Conservation (phyloP, 495 filamentous ascomycete genomes). For the Penicillium silybi region DNA sequence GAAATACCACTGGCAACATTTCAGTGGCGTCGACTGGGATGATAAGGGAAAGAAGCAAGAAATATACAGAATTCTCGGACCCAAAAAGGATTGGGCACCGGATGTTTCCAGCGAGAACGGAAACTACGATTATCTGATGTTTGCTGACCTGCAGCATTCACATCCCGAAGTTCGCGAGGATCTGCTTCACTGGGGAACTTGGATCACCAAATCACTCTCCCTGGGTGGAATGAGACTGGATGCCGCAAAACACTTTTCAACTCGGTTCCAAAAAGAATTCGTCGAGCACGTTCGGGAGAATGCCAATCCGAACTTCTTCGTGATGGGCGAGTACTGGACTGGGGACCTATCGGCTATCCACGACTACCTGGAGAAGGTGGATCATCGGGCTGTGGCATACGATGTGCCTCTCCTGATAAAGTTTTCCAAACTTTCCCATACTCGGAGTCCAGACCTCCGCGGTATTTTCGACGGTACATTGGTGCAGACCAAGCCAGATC, state of each 20-base stretch:
- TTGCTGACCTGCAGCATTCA: conserved; percentile 62
- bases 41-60: conserved; percentile 51
- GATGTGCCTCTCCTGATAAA: conserved; percentile 66
- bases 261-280: conserved; percentile 59
- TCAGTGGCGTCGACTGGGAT: conserved; percentile 68
- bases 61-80: conserved; percentile 65
- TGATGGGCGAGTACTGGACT: conserved; percentile 74
- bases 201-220: conserved; percentile 56
- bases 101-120: conserved; percentile 65
- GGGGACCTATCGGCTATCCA: conserved; percentile 52
- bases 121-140: conserved; percentile 72
- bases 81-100: conserved; percentile 60
- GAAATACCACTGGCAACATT: conserved; percentile 69
- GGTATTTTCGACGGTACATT: conserved; percentile 58
- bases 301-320: conserved; percentile 53
- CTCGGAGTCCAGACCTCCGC: conserved; percentile 53
- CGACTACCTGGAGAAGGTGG: conserved; percentile 56
- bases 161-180: conserved; percentile 63
- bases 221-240: conserved; percentile 70
- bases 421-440: conserved; percentile 53
- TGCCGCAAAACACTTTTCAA: conserved; percentile 68
- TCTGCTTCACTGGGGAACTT: conserved; percentile 62
- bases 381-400: conserved; percentile 58
- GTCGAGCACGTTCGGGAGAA: conserved; percentile 48
- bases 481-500: conserved; percentile 53